Percentiles rank a stretch among this genome's conserved stretches.
Evolutionary conservation across 2,329 filamentous ascomycete genomes (phyloP).

Genomic region (Alternaria consortialis): DNA sequence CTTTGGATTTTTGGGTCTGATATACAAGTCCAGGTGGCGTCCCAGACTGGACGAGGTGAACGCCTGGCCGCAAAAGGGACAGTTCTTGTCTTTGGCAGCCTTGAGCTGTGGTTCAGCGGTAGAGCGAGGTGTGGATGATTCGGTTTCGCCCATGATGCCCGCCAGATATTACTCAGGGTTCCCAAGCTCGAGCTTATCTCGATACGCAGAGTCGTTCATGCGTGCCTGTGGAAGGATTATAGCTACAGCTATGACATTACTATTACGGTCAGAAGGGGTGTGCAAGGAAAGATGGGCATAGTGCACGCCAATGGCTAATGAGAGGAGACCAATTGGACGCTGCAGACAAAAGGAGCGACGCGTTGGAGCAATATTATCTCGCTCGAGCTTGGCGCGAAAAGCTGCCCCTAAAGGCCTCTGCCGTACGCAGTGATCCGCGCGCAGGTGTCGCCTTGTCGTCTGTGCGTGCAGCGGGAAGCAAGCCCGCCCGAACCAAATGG

Average conservation of each 20-base stretch:
- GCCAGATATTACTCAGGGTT: constrained; percentile 19
- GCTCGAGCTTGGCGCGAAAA: constrained; percentile 29
- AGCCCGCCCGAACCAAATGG: constrained; percentile 20
- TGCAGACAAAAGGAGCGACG: constrained; percentile 39
- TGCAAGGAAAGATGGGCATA: constrained; percentile 16
- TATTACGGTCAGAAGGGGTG: constrained; percentile 21
- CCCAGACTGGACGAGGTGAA: constrained; percentile 90
- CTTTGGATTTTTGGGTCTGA: constrained; percentile 92
- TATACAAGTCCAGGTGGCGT: constrained; percentile 91
- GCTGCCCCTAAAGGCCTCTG: constrained; percentile 31
- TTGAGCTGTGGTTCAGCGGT: constrained; percentile 44
- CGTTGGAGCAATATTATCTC: constrained; percentile 32
- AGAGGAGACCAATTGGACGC: constrained; percentile 24
- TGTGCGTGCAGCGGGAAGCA: constrained; percentile 30
- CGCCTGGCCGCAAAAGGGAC: constrained; percentile 85
- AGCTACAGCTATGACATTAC: constrained; percentile 41
- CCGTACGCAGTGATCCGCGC: constrained; percentile 30
- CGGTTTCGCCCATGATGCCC: constrained; percentile 47
- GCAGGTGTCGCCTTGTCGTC: constrained; percentile 23
- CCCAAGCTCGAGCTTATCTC: constrained; percentile 30
- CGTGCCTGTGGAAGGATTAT: constrained; percentile 15
- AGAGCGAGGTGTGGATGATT: constrained; percentile 49
- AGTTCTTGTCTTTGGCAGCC: constrained; percentile 83
- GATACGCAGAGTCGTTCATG: constrained; percentile 27
- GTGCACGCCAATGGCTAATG: constrained; percentile 21